Percentiles rank a stretch among this genome's conserved stretches.
These are phyloP conservation scores for Aureobasidium sp. DNA, from an alignment of 2,329 filamentous ascomycete genomes.

Conservation along the genomic window DNA sequence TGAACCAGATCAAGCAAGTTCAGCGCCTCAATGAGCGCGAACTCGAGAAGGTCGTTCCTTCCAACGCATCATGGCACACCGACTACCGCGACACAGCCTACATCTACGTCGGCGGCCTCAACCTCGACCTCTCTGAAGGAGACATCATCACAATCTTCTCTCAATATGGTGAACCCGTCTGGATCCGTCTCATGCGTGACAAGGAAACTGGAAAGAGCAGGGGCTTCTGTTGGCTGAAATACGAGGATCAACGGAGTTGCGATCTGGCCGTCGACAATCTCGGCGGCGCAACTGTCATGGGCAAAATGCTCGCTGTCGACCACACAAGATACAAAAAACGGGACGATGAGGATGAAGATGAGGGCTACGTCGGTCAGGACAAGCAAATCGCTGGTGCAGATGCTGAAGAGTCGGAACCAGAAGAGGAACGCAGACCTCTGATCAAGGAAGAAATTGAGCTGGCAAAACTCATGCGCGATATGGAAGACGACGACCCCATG, in stretches of 20 bases:
- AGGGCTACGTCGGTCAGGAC: constrained; percentile 50
- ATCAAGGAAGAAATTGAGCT: constrained; percentile 79
- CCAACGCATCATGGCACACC: constrained; percentile 89
- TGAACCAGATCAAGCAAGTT: constrained; percentile 93
- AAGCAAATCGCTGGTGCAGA: constrained; percentile 32
- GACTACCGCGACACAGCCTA: constrained; percentile 98
- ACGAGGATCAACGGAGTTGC: constrained; percentile 93
- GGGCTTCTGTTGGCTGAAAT: constrained; percentile 94
- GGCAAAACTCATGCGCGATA: constrained; percentile 61
- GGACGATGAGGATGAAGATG: constrained; percentile 56
- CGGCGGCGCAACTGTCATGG: constrained; percentile 75
- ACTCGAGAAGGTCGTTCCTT: constrained; percentile 78
- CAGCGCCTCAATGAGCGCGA: constrained; percentile 91
- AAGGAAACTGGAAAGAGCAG: constrained; percentile 93
- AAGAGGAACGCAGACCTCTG: constrained; percentile 49
- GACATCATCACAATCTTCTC: constrained; percentile 96
- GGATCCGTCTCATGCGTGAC: constrained; percentile 86
- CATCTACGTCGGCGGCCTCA: constrained; percentile 89
- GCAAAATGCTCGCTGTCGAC: constrained; percentile 76
- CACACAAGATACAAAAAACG: constrained; percentile 86
- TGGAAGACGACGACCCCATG: constrained; percentile 95
- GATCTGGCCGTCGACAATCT: constrained; percentile 96
- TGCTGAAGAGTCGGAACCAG: constrained; percentile 35
- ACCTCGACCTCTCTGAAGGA: constrained; percentile 88
- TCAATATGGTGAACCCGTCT: constrained; percentile 91